These are phyloP conservation scores for Xylariales sp. DNA, from an alignment of 2,329 filamentous ascomycete species.

Conservation along the genomic window DNA sequence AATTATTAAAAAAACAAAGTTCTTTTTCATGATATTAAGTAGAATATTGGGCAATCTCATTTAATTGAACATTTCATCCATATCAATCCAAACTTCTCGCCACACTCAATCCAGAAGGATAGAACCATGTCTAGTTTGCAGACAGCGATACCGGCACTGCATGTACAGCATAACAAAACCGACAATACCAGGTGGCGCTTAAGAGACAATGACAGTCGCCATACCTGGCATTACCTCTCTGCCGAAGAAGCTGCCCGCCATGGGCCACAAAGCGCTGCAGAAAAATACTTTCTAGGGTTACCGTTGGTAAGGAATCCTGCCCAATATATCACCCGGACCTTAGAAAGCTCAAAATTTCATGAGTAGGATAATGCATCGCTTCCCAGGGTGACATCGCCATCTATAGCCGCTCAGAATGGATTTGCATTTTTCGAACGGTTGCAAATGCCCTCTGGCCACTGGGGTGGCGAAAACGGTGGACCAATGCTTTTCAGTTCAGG, in stretches of 20 bases:
- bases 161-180: slow-evolving; percentile 61
- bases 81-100: no score
- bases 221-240: slow-evolving; percentile 91
- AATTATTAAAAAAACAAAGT: no score
- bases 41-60: no score
- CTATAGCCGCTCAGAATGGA: slow-evolving; percentile 77
- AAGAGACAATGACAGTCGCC: slow-evolving; percentile 74
- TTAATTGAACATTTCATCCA: no score
- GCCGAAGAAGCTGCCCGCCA: slow-evolving; percentile 64
- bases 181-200: slow-evolving; percentile 83
- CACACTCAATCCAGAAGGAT: no score
- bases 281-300: slow-evolving; percentile 85
- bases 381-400: slow-evolving; percentile 63
- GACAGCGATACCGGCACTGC: no score
- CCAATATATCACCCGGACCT: background rate
- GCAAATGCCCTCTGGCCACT: slow-evolving; percentile 84
- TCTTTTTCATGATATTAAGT: no score
- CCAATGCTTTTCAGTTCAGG: slow-evolving; percentile 94
- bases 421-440: slow-evolving; percentile 85
- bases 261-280: slow-evolving; percentile 86
- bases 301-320: slow-evolving; percentile 55
- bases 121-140: no score
- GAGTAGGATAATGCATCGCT: slow-evolving; percentile 69
- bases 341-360: slow-evolving; percentile 4
- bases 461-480: slow-evolving; percentile 96